Base-by-base conservation (phyloP, 2,329 filamentous ascomycete species). In the Stagonosporopsis chrysanthemi region DNA sequence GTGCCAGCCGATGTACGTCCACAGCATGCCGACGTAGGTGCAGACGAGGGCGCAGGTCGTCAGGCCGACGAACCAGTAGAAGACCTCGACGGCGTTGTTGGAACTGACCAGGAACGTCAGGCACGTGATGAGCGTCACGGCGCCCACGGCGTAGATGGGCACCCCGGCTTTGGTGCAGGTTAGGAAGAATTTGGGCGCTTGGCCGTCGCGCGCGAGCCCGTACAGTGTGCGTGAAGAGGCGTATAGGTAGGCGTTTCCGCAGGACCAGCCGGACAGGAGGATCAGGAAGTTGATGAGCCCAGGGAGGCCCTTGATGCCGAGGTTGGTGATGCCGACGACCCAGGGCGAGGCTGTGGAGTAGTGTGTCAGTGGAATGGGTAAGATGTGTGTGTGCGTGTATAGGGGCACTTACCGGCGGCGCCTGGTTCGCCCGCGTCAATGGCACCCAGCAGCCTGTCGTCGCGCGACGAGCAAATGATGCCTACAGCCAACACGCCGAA, bases 31-130 rank as follows among this genome's bases (percentile, higher is more conserved):
- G 17, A 55, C 52, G 22, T 60, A 60, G 0, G 57, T 57, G 40
- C 46, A 51, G 6, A 60, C 53, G 26, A 60, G 53, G 4, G 56
- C 56, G 56, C 56, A 59, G 2, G 56, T 59, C 6, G 86, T 88
- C 52, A 91, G 82, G 72, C 89, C 90, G 65, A 87, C 83, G 71
- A 91, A 89, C 86, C 88, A 91, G 49, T 80, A 82, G 73, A 91
- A 91, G 6, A 82, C 73, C 33, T 58, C 35, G 14, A 80, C 76
- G 15, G 77, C 73, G 4, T 77, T 77, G 43, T 70, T 76, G 48
- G 71, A 78, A 12, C 74, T 78, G 19, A 80, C 77, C 14, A 84
- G 74, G 61, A 83, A 84, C 2, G 80, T 79, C 14, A 84, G 77
- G 0, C 71, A 70, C 23, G 76, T 77, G 67, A 83, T 82, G 9